A percentile compares a stretch with the other conserved stretches of the same genome.
These are phyloP conservation scores for Paramecium octaurelia DNA, from an alignment of 73 alveolate species.

Conservation along the genomic window DNA sequence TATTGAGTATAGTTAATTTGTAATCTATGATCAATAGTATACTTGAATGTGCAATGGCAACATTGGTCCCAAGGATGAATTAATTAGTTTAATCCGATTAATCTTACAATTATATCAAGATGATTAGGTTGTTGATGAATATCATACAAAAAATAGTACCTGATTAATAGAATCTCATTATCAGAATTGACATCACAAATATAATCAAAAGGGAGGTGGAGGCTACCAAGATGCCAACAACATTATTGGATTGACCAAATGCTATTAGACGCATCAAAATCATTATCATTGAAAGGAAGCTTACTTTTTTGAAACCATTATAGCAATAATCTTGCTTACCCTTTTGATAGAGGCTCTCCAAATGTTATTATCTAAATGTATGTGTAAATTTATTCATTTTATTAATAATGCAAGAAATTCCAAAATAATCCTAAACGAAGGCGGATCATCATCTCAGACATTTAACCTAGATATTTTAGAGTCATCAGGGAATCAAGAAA, in stretches of 20 bases:
- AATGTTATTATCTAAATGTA: neutral
- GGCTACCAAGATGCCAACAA: neutral
- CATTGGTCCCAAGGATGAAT: neutral
- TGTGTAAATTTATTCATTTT: conserved; percentile 24
- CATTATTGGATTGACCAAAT: neutral
- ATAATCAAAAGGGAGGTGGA: neutral
- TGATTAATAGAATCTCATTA: neutral
- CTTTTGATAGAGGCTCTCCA: neutral
- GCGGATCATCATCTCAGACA: neutral
- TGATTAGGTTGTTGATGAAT: neutral
- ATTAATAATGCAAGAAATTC: neutral
- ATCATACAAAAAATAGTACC: neutral
- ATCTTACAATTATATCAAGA: neutral
- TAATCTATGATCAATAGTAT: neutral
- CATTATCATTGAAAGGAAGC: neutral
- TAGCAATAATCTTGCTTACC: neutral
- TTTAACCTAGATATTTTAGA: neutral
- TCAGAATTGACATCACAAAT: neutral
- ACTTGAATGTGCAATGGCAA: neutral
- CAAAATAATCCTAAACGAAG: neutral
- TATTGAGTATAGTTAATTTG: neutral
- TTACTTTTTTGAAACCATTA: neutral
- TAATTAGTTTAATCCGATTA: neutral
- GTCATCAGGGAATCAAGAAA: neutral
- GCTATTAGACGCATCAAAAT: neutral